Evolutionary conservation across 495 filamentous ascomycete genomes (phyloP), one percentile per base, ranked within the genome.

Genomic region (Podospora sp.): DNA sequence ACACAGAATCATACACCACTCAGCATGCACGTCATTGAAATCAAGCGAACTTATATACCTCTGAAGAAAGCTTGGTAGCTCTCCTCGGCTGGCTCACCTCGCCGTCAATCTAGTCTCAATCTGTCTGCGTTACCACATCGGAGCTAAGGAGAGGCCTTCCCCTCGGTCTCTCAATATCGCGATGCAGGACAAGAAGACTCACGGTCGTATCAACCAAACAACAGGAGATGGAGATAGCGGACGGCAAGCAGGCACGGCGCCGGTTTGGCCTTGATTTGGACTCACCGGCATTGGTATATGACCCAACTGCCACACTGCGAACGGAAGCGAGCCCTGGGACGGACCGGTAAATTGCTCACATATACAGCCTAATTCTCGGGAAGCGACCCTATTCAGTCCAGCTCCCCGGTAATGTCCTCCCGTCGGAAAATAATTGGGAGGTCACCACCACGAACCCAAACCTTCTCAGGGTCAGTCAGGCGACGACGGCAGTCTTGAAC

Each of bases 71-170:
- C 22, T 25, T 57, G 18, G 11, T 57, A 25, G 21, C 11, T 27
- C 22, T 27, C 53, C 26, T 26, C 20, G 53, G 11, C 2, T 57
- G 53, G n/a, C 53, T 26, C 21, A 3, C 1, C 12, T 14, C 21
- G 11, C 4, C 53, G 11, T 57, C 53, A 57, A 57, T 57, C 21
- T 57, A 57, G 12, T 16, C 22, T 24, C 53, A 53, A 57, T 57
- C 21, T 57, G 22, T 24, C 53, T 18, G 12, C 53, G 53, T 3
- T 57, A 21, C 22, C 21, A 24, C 53, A 57, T 14, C 53, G 16
- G 40, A 46, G 16, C 12, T 25, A 5, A 8, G 2, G 22, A 57
- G 53, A 25, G 20, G 40, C 40, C n/a, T 33, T 33, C 29, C 29
- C 29, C 51, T 16, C 16, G 20, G 53, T 6, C 9, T 26, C 26